Base-by-base conservation (phyloP, 495 filamentous ascomycete species). In the Penicillium manginii region DNA sequence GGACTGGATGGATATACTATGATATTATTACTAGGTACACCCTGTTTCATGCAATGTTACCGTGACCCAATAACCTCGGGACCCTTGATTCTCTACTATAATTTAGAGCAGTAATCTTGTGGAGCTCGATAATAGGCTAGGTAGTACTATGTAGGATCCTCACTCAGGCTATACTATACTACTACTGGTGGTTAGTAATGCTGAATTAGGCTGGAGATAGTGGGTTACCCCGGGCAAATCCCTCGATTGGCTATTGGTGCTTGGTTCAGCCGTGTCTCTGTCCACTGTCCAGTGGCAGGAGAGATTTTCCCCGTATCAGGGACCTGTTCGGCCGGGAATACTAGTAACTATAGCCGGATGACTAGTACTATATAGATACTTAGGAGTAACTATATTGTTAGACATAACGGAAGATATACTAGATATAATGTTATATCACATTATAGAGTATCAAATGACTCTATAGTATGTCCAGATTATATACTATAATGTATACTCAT, bases 251-350 rank as follows among this genome's bases (percentile, higher is more conserved):
- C 1, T 43, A n/a, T 43, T 17, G 40, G 17, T 56, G 31, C 62
- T 58, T 65, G 52, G 61, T 9, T 43, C 50, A 47, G 52, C 48
- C 55, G 50, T 55, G 48, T 53, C 35, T 49, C 26, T 55, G 4
- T 23, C 33, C 33, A 31, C 9, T 47, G 45, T n/a, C 33, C 26
- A 29, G 26, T 29, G 26, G 26, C 26, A 29, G 26, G 4, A 26
- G 50, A 62, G 50, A 51, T 67, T 65, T 67, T 64, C 65, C 65
- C 65, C 65, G 62, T 67, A 67, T 67, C 65, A 61, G 54, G 52
- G n/a, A 17, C 4, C 15, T 9, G 40, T 17, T 9, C 8, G 10
- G 40, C 8, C 17, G 17, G 14, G n/a, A 9, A n/a, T 43, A 43
- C 6, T 29, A 8, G 26, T 29, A 29, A 29, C 26, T 29, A 29